Evolutionary conservation across 306 rosid species (phyloP).

Genomic region (Elaeagnus macrophylla): DNA sequence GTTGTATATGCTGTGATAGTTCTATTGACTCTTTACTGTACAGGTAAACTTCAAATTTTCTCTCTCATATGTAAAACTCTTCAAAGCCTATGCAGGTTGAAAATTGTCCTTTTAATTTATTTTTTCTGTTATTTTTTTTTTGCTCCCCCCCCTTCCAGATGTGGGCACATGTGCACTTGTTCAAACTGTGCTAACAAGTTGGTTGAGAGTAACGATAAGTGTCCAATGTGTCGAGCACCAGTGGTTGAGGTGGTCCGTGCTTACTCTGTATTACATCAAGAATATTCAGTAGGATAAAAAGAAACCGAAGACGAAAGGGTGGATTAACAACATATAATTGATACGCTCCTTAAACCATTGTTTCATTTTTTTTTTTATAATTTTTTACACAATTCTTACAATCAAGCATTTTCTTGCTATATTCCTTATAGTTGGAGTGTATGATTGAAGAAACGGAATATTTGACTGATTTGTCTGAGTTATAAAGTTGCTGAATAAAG

Average conservation of each 20-base stretch:
- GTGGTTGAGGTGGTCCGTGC: conserved; percentile 90
- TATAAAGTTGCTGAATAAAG: too few species aligned
- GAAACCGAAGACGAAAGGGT: conserved; percentile 1
- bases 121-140: neutral
- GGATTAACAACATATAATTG: conserved; percentile 15
- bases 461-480: too few species aligned
- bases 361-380: conserved; percentile 16
- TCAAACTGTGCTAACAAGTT: conserved; percentile 70
- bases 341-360: conserved; percentile 20
- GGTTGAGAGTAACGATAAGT: conserved; percentile 55
- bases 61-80: neutral
- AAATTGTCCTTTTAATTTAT: neutral
- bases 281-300: conserved; percentile 6
- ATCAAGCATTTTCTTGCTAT: neutral
- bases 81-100: neutral
- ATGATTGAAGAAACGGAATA: conserved; percentile 4
- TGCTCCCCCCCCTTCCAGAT: conserved; percentile 37
- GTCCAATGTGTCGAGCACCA: conserved; percentile 97
- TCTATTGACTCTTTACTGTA: conserved; percentile 84
- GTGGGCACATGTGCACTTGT: conserved; percentile 98
- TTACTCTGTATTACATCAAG: conserved; percentile 40
- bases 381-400: neutral
- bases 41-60: conserved; percentile 41
- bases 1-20: conserved; percentile 69
- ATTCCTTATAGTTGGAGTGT: conserved; percentile 5